phyloP scores from a whole-genome alignment of 768 basidiomycete genomes.

The Boletellus ananiceps region DNA sequence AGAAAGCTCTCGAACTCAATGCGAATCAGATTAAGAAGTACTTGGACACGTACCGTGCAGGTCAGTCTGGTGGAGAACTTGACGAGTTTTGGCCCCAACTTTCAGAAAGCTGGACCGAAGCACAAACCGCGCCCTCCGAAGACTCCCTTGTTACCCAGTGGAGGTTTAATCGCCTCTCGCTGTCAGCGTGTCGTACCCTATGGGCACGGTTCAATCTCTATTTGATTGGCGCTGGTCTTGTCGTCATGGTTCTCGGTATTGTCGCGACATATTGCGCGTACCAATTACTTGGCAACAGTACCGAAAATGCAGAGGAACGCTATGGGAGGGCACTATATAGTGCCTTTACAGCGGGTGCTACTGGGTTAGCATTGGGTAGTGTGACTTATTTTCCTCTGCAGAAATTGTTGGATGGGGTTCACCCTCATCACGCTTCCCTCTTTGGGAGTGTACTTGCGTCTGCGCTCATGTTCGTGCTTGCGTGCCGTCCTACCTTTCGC shows the following conservation, averaged over 20 bases:
- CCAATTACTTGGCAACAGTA: conserved; percentile 38
- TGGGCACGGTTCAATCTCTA: conserved; percentile 93
- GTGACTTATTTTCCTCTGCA: conserved; percentile 31
- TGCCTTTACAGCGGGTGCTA: conserved; percentile 33
- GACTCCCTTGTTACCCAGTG: conserved; percentile 13
- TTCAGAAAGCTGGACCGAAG: conserved; percentile 41
- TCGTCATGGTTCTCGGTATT: conserved; percentile 52
- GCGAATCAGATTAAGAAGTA: conserved; percentile 72
- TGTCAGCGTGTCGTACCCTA: conserved; percentile 66
- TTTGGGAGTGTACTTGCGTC: conserved; percentile 49
- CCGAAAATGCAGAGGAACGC: conserved; percentile 41
- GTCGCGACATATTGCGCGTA: conserved; percentile 56
- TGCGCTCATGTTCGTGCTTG: conserved; percentile 41
- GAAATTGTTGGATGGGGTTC: conserved; percentile 41
- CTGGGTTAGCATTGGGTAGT: conserved; percentile 37
- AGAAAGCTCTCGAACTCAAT: conserved; percentile 64
- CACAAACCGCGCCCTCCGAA: conserved; percentile 22
- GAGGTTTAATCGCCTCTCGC: conserved; percentile 33
- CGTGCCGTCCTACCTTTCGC: conserved; percentile 35
- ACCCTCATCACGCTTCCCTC: conserved; percentile 45
- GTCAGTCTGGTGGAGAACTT: conserved; percentile 68
- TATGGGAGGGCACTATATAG: conserved; percentile 29
- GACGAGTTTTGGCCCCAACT: conserved; percentile 58
- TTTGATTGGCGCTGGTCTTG: conserved; percentile 71
- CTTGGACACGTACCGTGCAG: conserved; percentile 69